A percentile compares a stretch with the other conserved stretches of the same genome.
These are phyloP conservation scores for Nicotiana sylvestris DNA, from an alignment of 257 asterid genomes.

Conservation along the genomic window DNA sequence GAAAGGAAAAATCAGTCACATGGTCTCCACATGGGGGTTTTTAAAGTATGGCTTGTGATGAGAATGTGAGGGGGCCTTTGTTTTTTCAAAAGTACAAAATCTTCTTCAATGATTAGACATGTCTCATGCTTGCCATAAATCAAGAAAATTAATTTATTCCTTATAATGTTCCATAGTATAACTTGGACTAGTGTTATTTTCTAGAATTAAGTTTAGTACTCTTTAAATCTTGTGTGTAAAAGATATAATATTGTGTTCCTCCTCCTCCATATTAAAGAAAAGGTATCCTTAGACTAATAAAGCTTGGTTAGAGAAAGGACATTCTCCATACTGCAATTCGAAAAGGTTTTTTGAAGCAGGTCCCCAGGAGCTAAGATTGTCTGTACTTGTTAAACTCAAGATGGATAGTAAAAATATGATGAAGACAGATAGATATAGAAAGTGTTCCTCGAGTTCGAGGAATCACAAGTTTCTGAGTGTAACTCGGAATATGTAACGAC, in stretches of 20 bases:
- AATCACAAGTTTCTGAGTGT: too few species aligned
- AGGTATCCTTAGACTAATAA: too few species aligned
- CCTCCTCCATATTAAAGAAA: too few species aligned
- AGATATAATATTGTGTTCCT: neutral
- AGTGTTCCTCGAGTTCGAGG: too few species aligned
- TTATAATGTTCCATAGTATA: neutral
- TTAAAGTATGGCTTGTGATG: conserved; percentile 37
- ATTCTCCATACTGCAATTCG: neutral
- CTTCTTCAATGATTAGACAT: conserved; percentile 15
- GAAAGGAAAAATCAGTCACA: conserved; percentile 43
- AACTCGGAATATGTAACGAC: too few species aligned
- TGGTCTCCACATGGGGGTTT: conserved; percentile 65
- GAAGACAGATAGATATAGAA: too few species aligned
- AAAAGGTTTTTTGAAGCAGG: neutral
- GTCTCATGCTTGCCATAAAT: neutral
- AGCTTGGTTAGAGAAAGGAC: too few species aligned
- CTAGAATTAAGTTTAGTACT: neutral
- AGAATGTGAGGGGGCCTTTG: neutral
- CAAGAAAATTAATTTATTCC: too few species aligned
- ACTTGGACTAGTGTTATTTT: neutral
- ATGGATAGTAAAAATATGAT: neutral
- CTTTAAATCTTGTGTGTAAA: neutral
- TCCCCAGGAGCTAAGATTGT: neutral
- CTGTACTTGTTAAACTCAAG: neutral
- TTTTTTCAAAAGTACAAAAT: conserved; percentile 29